These are phyloP conservation scores for Pholiota adiposa DNA, from an alignment of 1,284 basidiomycete genomes.

Conservation along the genomic window DNA sequence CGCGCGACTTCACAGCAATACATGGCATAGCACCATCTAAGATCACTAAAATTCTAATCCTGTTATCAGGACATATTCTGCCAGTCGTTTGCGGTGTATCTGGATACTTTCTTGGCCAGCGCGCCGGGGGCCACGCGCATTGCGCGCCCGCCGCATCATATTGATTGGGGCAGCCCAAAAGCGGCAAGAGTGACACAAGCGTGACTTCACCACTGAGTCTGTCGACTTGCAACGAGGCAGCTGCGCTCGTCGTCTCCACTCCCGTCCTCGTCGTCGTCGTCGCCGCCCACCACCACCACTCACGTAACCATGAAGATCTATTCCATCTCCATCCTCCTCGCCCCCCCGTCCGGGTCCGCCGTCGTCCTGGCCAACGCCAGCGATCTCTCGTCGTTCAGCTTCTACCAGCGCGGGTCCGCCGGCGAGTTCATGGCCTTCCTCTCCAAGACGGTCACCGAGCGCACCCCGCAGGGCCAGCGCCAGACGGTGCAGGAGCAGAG, in stretches of 20 bases:
- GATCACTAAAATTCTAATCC: too few relatives aligned
- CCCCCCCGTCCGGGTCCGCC: slow-evolving; percentile 58
- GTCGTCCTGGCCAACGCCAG: slow-evolving; percentile 75
- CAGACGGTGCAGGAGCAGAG: slow-evolving; percentile 96
- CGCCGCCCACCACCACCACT: background rate
- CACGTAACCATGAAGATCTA: slow-evolving; percentile 74
- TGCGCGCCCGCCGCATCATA: background rate
- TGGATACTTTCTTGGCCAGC: too few relatives aligned
- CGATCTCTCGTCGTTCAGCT: slow-evolving; percentile 92
- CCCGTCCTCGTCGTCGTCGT: too few relatives aligned
- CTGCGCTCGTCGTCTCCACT: background rate
- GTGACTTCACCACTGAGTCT: too few relatives aligned
- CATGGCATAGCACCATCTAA: too few relatives aligned
- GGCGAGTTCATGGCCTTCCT: slow-evolving; percentile 92
- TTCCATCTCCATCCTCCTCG: slow-evolving; percentile 64
- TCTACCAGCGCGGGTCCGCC: slow-evolving; percentile 89
- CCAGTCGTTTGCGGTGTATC: too few relatives aligned
- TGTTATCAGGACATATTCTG: too few relatives aligned
- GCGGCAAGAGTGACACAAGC: background rate
- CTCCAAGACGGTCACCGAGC: slow-evolving; percentile 90
- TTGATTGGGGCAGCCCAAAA: background rate
- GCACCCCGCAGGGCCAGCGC: slow-evolving; percentile 85
- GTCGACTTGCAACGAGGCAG: background rate
- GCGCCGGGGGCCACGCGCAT: background rate
- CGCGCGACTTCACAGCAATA: too few relatives aligned